Evolutionary conservation across 2,329 filamentous ascomycete species (phyloP), one percentile per base, ranked within the genome.

Genomic region (Dryadomyces quercivorus): DNA sequence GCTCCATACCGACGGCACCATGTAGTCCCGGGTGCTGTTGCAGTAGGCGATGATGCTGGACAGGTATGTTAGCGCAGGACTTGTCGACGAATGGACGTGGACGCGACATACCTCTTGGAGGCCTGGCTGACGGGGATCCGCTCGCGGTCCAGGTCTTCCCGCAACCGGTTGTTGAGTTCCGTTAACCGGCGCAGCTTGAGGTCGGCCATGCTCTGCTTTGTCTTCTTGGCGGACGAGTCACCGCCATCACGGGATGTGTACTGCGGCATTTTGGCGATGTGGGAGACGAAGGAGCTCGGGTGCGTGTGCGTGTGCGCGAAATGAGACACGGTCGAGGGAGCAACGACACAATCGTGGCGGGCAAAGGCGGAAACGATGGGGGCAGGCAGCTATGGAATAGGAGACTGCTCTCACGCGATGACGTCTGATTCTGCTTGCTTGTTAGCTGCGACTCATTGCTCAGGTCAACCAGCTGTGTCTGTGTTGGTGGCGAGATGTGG

Each of bases 181-280:
- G 91, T 97, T 72, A 98, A 78, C 61, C 93, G 86, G 66, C 93
- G 85, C 65, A 97, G 82, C 80, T 98, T 98, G 61, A 98, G 81
- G 70, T 98, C 93, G 63, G 92, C 92, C 88, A 98, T 97, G 69
- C 89, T 95, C 75, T 97, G 93, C 78, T 96, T 96, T 77, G 94
- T 97, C 76, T 91, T 95, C 79, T 81, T 83, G 64, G 82, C 80
- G 64, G 78, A 80, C 68, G 80, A 79, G 67, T 85, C 81, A 70
- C 79, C 80, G 58, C 81, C 78, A 66, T 85, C 81, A 63, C 81
- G 78, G 50, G 81, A 83, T 56, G 80, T 82, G 72, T 84, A 85
- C 61, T 80, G 75, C 70, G 81, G 78, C 80, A 84, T 83, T 59
- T 68, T 77, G 68, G n/a, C 36, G 63, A 56, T 47, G 53, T 59